phyloP scores from a whole-genome alignment of 495 filamentous ascomycete species.

The Hyphodiscus hymeniophilus region DNA sequence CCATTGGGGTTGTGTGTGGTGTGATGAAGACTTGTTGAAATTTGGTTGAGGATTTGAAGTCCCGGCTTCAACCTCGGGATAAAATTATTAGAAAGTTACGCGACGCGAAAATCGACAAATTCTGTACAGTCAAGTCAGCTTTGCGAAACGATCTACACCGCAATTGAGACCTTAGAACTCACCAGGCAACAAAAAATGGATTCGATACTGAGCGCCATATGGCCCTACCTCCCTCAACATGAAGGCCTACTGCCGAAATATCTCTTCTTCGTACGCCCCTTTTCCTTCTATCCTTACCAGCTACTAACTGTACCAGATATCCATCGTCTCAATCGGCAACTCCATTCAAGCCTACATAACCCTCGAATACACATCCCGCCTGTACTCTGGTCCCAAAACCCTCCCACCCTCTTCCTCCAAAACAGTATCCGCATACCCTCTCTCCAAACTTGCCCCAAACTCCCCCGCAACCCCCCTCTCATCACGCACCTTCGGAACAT shows the following conservation, averaged over 20 bases:
- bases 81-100: no score
- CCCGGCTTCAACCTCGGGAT: background rate
- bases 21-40: constrained; percentile 1
- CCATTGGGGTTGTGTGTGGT: background rate
- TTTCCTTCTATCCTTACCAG: constrained; percentile 5
- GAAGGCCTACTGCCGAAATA: constrained; percentile 58
- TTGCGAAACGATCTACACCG: no score
- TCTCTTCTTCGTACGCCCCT: constrained; percentile 48
- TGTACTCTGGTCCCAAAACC: constrained; percentile 53
- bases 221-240: constrained; percentile 40
- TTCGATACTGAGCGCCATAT: constrained; percentile 8
- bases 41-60: background rate
- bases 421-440: constrained; percentile 28
- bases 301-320: constrained; percentile 46
- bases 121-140: no score
- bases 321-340: constrained; percentile 70
- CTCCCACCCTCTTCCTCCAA: constrained; percentile 15
- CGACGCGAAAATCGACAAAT: background rate
- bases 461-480: constrained; percentile 58
- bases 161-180: no score
- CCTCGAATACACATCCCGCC: constrained; percentile 60
- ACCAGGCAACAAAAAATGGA: background rate
- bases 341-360: constrained; percentile 72
- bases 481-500: constrained; percentile 83
- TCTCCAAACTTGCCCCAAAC: constrained; percentile 26